Evolutionary conservation across 2,329 filamentous ascomycete genomes (phyloP), one percentile per base, ranked within the genome.

Genomic region (Xylariales sp.): DNA sequence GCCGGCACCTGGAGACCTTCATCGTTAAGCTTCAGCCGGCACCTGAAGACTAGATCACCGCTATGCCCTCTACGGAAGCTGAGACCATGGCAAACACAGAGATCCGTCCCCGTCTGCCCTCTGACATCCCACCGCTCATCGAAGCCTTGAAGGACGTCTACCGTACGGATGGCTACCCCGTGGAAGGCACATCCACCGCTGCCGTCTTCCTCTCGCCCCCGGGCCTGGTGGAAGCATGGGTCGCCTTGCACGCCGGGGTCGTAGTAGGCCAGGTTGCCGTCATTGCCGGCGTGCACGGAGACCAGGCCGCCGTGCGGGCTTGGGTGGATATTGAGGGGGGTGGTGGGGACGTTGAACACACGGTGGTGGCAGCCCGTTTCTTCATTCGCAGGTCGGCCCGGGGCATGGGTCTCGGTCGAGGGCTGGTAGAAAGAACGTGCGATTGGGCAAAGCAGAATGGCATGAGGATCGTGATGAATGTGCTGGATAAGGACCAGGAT

Each of bases 81-180:
- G 24, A n/a, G 12, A 18, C 18, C 4, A 15, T 25, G 21, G 22
- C 25, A 12, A 14, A 10, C 15, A 31, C 25, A n/a, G 6, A 29
- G 6, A 48, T 52, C 29, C 51, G 52, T n/a, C 45, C 16, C 18
- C 48, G 50, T 24, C 40, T 12, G 22, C 40, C 44, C 10, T 25
- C 20, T 9, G 50, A 51, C 31, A 32, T 51, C 3, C 8, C 38
- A 9, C 44, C 46, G 27, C 52, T 49, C 34, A 36, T 42, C 34
- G 46, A 42, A 20, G 33, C 46, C 3, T 40, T 54, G 38, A 29
- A 32, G 11, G 25, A 35, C 15, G 50, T 55, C 31, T 45, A 53
- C 33, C 33, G 31, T 15, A 21, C 32, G 12, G 49, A 39, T 34
- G 47, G 50, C n/a, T 55, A 51, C 41, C 51, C 51, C 3, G 45